Base-by-base conservation (phyloP, 768 basidiomycete genomes). In the Boletus reticuloceps region DNA sequence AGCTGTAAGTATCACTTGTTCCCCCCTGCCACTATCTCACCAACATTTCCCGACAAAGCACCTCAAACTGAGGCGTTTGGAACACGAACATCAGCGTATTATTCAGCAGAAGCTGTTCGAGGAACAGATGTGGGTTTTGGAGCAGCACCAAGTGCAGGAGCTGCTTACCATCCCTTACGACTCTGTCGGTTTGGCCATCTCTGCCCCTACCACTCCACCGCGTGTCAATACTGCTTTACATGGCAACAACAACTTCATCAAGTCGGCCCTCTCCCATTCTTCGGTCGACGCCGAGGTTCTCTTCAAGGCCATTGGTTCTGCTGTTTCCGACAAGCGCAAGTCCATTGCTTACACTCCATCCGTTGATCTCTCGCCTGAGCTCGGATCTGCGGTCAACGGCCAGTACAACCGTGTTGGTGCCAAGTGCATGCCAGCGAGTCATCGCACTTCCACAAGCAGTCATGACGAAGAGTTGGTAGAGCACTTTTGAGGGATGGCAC, bases 111-210 rank as follows among this genome's bases (percentile, higher is more conserved):
- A 86, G 73, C 74, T 91, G 65, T 98, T 98, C 72, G 95, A 98
- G 74, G 92, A 96, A 64, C 94, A 97, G 74, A 97, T 97, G 95
- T 88, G 89, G 52, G 85, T 81, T 51, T 82, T 98, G 60, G 94
- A 98, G 75, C 87, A 89, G 60, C 86, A 93, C 70, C 95, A 98
- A 74, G 86, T 85, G 14, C 86, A 89, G 60, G 91, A 94, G 68
- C 80, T 94, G 38, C 83, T 94, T 65, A 82, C 72, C 61, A 80
- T 92, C 63, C 88, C 89, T 36, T 82, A 81, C 67, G 87, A 88
- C n/a, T n/a, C 80, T n/a, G 74, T 75, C 56, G 77, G 77, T 64
- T 71, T 94, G 45, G 92, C 94, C 16, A 88, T 90, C 51, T 94
- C 92, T 4, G 91, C 93, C 6, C 91, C 91, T 17, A 95, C 92